Conservation (phyloP, 176 grass and related monocot genomes). For the Avena sativa region DNA sequence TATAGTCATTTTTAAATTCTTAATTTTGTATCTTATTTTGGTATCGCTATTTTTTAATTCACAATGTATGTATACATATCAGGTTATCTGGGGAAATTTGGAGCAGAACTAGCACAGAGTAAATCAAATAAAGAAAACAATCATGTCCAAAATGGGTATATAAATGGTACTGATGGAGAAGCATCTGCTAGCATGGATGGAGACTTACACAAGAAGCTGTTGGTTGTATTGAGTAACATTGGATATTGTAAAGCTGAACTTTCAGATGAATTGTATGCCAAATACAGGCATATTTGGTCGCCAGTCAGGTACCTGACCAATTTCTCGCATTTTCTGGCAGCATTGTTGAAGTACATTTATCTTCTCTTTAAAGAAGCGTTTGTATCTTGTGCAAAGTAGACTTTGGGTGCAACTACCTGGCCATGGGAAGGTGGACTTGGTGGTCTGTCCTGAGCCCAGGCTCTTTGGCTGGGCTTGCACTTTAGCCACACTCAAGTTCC, state of each 20-base stretch:
- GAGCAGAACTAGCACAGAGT: slow-evolving; percentile 70
- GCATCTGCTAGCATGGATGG: slow-evolving; percentile 49
- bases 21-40: slow-evolving; percentile 13
- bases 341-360: slow-evolving; percentile 30
- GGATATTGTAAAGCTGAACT: slow-evolving; percentile 95
- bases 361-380: slow-evolving; percentile 12
- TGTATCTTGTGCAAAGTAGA: not conserved
- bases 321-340: slow-evolving; percentile 29
- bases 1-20: slow-evolving; percentile 7
- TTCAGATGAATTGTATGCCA: slow-evolving; percentile 77
- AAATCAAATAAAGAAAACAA: slow-evolving; percentile 84
- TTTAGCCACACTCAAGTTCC: not conserved
- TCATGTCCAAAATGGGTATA: slow-evolving; percentile 82
- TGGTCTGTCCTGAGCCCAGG: not conserved
- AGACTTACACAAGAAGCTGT: slow-evolving; percentile 75
- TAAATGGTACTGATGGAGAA: slow-evolving; percentile 67
- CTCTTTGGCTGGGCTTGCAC: not conserved
- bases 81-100: slow-evolving; percentile 92
- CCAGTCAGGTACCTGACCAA: slow-evolving; percentile 58
- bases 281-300: slow-evolving; percentile 95
- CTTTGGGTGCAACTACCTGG: slow-evolving; percentile 6
- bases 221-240: slow-evolving; percentile 99
- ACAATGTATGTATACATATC: slow-evolving; percentile 48
- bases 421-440: not conserved
- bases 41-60: slow-evolving; percentile 27